Conservation (phyloP, 1,284 basidiomycete species). For the Leccinum pachyderme region DNA sequence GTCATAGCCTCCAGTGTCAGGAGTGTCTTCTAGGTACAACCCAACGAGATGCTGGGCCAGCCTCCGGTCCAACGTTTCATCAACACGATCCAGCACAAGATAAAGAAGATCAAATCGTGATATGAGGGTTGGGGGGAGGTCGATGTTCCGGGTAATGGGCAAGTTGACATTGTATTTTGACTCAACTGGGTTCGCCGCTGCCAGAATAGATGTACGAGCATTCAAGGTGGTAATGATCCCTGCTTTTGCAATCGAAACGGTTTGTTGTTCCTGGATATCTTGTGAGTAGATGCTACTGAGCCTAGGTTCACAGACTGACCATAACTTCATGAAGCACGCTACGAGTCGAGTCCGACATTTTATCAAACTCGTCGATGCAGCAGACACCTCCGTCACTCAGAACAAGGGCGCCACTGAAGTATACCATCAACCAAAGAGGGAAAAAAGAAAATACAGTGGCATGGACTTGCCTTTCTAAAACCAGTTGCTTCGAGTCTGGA, state of each 20-base stretch:
- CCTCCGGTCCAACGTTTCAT: conserved; percentile 86
- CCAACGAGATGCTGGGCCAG: conserved; percentile 93
- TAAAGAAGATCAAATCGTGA: conserved; percentile 98
- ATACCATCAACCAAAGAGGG: conserved; percentile 2
- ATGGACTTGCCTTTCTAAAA: conserved; percentile 78
- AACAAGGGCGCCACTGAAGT: conserved; percentile 87
- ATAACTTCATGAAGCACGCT: conserved; percentile 99
- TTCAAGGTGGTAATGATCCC: conserved; percentile 99
- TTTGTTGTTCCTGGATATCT: conserved; percentile 86
- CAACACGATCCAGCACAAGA: conserved; percentile 92
- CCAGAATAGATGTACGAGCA: conserved; percentile 94
- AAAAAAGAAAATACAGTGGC: neutral
- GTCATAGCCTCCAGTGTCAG: conserved; percentile 60
- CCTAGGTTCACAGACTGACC: conserved; percentile 48
- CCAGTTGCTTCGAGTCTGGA: conserved; percentile 96
- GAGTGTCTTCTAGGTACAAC: conserved; percentile 90
- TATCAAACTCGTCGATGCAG: conserved; percentile 99
- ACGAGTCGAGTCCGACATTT: conserved; percentile 96
- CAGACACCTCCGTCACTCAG: conserved; percentile 97
- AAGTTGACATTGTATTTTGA: conserved; percentile 91
- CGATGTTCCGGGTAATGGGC: conserved; percentile 86
- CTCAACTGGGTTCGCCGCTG: conserved; percentile 95
- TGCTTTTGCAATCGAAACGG: conserved; percentile 98
- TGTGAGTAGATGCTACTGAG: conserved; percentile 5
- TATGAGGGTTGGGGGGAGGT: conserved; percentile 95